Evolutionary conservation across 805 yeast genomes (phyloP), one percentile per base, ranked within the genome.

Genomic region (Spencermartinsiella europaea): DNA sequence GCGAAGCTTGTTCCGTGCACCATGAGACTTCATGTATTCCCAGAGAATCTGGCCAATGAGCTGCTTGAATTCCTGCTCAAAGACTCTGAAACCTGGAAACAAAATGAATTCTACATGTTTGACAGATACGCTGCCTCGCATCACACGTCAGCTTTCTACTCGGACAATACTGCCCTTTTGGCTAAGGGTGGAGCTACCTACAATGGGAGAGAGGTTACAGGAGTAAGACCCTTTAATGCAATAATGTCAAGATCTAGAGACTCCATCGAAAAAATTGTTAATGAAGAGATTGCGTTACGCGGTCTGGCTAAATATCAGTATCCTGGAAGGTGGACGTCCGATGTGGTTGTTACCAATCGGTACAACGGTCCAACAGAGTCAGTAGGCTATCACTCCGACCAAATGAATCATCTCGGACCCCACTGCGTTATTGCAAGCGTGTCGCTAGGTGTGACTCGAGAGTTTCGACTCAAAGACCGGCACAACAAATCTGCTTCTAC

Each of bases 321-420:
- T 21, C 52, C 52, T 28, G 46, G 59, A 51, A 57, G 57, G 5
- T 83, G 89, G 89, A 54, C 54, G 2, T 77, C 77, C 14, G 74
- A 75, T 45, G 62, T 76, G 10, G 77, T 80, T 19, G 70, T 83
- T 3, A 75, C 76, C 16, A 85, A 85, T 54, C 65, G 68, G 44
- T 85, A 79, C 61, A 74, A 72, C 4, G 64, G 67, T 3, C 69
- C 74, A 5, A 63, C 68, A 3, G 75, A 75, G 49, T 69, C 78
- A 49, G 71, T 85, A 27, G 88, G 83, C 42, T 84, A 81, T 78
- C 95, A 85, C 60, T 80, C 89, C 1, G 95, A 85, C 61, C 74
- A 85, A 47, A 61, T 85, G 51, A 80, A 87, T 0, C 72, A 79
- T 42, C 71, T 84, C 19, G 95, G 95, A 0, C 90, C 93, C 0